Percentiles rank a stretch among this genome's conserved stretches.
Conservation (phyloP, 306 rosid species). For the Prinsepia uniflora region DNA sequence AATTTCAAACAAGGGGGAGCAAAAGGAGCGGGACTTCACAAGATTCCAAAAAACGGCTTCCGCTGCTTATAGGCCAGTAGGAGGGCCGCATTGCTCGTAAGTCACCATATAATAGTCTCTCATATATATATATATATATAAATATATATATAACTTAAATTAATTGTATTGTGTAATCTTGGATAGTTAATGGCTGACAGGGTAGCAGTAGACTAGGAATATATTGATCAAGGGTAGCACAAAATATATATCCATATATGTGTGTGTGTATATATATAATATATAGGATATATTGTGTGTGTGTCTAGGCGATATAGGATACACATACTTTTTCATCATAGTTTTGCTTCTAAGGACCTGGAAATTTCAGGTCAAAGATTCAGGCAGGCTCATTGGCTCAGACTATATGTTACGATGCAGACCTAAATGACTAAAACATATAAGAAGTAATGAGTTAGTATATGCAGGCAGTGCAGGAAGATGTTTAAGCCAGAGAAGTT, state of each 20-base stretch:
- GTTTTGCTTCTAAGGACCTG: too few relatives aligned
- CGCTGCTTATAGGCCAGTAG: constrained; percentile 41
- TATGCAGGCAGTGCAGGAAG: constrained; percentile 85
- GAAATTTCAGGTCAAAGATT: neutral
- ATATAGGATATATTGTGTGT: too few relatives aligned
- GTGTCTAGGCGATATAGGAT: too few relatives aligned
- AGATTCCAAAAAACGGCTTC: constrained; percentile 25
- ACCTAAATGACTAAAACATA: neutral
- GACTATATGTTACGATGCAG: too few relatives aligned
- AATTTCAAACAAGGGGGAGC: constrained; percentile 26
- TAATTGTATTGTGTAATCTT: too few relatives aligned
- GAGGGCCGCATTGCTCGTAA: constrained; percentile 89
- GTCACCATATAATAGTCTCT: constrained; percentile 20
- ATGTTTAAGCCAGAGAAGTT: constrained; percentile 75
- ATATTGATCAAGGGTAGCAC: too few relatives aligned
- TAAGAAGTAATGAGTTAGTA: neutral
- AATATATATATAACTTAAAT: too few relatives aligned
- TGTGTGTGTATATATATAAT: too few relatives aligned
- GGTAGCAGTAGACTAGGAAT: neutral
- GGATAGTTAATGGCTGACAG: neutral
- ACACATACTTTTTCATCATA: too few relatives aligned
- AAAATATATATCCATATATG: too few relatives aligned
- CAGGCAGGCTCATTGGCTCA: neutral
- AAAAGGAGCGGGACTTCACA: constrained; percentile 33
- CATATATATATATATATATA: too few relatives aligned